phyloP scores from a whole-genome alignment of 2,329 filamentous ascomycete genomes.

The Fusarium napiforme region DNA sequence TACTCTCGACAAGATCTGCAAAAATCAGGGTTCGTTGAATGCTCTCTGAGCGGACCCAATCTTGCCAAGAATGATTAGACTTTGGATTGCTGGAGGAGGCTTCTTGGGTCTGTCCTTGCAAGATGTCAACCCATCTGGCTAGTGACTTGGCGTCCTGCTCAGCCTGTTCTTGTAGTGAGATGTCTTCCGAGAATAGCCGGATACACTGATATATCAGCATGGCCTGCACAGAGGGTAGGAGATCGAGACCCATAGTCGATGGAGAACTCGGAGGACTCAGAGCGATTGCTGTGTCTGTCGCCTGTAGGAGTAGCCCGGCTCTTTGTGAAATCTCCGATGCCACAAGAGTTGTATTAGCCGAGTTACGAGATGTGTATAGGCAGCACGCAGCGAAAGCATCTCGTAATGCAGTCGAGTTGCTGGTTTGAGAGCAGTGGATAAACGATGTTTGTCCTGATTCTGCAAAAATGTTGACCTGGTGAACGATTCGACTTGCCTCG shows the following conservation, averaged over 20 bases:
- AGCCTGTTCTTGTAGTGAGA: accelerated
- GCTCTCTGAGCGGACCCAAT: background rate
- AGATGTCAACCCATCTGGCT: accelerated
- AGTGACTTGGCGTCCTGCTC: background rate
- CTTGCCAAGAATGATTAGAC: accelerated
- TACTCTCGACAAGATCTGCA: background rate
- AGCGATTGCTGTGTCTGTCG: background rate
- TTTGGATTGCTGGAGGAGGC: accelerated
- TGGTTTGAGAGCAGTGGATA: background rate
- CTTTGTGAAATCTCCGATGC: background rate
- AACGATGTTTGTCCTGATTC: background rate
- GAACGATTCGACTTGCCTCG: accelerated
- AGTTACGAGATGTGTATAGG: background rate
- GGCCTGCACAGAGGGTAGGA: background rate
- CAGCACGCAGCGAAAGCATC: background rate
- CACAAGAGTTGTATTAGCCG: background rate
- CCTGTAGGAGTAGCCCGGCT: background rate
- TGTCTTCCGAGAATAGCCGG: accelerated
- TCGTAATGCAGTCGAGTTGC: accelerated
- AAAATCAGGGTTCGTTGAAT: accelerated
- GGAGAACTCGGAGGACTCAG: background rate
- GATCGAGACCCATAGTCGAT: accelerated
- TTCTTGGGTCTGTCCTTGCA: accelerated
- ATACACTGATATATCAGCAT: background rate
- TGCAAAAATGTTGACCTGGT: background rate